Conservation (phyloP, 1,139 yeast genomes). For the Meyerozyma carpophila region DNA sequence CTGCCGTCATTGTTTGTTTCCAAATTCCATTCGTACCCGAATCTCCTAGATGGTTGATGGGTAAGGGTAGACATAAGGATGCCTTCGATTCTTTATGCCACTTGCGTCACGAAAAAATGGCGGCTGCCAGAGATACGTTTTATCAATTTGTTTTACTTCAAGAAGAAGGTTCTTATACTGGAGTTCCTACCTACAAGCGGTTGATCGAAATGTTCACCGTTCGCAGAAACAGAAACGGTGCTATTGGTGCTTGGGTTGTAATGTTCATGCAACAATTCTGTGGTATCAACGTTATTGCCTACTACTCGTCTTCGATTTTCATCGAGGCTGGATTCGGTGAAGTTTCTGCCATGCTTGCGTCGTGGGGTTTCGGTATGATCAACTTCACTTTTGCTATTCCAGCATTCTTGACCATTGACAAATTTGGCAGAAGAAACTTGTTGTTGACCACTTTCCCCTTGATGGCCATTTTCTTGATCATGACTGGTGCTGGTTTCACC, state of each 20-base stretch:
- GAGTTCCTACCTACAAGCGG: conserved; percentile 48
- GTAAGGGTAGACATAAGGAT: conserved; percentile 20
- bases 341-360: conserved; percentile 63
- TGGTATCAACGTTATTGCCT: conserved; percentile 86
- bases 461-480: conserved; percentile 59
- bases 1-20: conserved; percentile 60
- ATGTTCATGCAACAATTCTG: conserved; percentile 93
- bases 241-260: conserved; percentile 72
- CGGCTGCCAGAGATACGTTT: conserved; percentile 24
- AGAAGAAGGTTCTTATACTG: conserved; percentile 56
- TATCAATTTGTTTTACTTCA: conserved; percentile 33
- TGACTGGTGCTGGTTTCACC: conserved; percentile 77
- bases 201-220: conserved; percentile 54
- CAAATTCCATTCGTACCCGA: conserved; percentile 54
- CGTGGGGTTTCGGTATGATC: conserved; percentile 82
- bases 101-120: conserved; percentile 15
- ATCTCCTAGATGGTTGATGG: conserved; percentile 28
- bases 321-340: conserved; percentile 59
- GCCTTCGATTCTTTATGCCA: conserved; percentile 16
- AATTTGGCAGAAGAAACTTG: conserved; percentile 69
- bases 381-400: conserved; percentile 81
- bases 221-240: conserved; percentile 80
- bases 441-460: conserved; percentile 71
- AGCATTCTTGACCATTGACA: conserved; percentile 77
- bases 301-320: conserved; percentile 72